Conservation (phyloP, 805 yeast genomes). For the Wickerhamiella alocasiicola region DNA sequence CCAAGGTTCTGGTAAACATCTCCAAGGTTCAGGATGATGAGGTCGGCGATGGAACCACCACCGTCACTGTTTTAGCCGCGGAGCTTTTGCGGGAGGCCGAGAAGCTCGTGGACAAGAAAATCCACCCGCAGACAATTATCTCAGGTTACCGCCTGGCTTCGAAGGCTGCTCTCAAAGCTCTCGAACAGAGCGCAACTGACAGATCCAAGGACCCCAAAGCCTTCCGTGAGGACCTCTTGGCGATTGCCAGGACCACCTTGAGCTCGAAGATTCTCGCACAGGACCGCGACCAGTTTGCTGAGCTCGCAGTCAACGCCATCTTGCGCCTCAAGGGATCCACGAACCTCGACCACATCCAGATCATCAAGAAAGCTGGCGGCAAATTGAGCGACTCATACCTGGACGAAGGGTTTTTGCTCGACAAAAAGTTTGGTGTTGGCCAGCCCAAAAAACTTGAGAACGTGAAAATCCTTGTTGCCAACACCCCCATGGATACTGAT, state of each 20-base stretch:
- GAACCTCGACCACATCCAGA: constrained; percentile 81
- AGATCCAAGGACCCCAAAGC: constrained; percentile 43
- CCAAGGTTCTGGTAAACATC: constrained; percentile 85
- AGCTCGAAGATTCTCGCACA: constrained; percentile 91
- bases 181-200: constrained; percentile 66
- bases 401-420: constrained; percentile 90
- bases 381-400: constrained; percentile 79
- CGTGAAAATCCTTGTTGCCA: constrained; percentile 82
- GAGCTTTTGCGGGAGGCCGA: constrained; percentile 94
- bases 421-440: constrained; percentile 84
- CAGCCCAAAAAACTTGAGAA: constrained; percentile 79
- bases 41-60: constrained; percentile 97
- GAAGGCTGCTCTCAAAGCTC: constrained; percentile 69
- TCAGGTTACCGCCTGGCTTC: constrained; percentile 90
- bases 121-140: constrained; percentile 95
- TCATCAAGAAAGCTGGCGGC: constrained; percentile 90
- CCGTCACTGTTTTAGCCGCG: constrained; percentile 88
- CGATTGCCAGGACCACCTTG: constrained; percentile 85
- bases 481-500: constrained; percentile 89
- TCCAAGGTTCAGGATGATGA: constrained; percentile 96
- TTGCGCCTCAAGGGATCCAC: constrained; percentile 77
- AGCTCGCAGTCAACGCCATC: constrained; percentile 88
- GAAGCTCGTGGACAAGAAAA: constrained; percentile 76
- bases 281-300: constrained; percentile 80
- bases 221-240: constrained; percentile 65